Base-by-base conservation (phyloP, 345 rosid species). In the Eucalyptus tenuipes region DNA sequence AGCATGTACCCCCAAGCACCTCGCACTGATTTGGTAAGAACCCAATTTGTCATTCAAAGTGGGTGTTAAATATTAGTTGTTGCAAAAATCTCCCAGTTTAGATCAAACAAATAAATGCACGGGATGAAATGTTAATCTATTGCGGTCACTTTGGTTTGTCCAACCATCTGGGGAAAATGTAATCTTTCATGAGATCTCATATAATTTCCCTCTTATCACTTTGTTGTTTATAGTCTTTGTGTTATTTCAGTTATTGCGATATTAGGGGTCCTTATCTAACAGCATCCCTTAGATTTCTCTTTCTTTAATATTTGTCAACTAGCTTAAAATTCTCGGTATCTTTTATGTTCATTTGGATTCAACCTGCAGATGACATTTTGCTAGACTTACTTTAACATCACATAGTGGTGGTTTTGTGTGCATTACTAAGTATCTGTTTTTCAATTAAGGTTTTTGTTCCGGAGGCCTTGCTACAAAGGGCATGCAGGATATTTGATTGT, bases 381-480 rank as follows among this genome's bases (percentile, higher is more conserved):
- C 18, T 57, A 0, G 52, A 86, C 25, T 50, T 27, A 49, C 87
- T 86, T 4, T 53, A 18, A 50, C 64, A 47, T 86, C 44, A 53
- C 48, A 7, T 13, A 20, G 40, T 37, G 8, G 25, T 12, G 85
- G 27, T 40, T 79, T 80, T 86, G 61, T 15, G 59, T 85, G 11
- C 55, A 88, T 2, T 37, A 33, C 66, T 88, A 13, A 50, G 47
- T 1, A 49, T 80, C 55, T 47, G 64, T 45, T 87, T 87, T 31
- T 5, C 85, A n/a, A 49, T 31, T 88, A 93, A 97, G 99, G 99
- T 97, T 45, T 94, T 96, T 86, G 93, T 98, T 84, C 90, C 98
- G 24, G 86, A 93, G 89, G 90, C 93, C 8, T 85, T 95, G 90
- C 92, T 91, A 85, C 71, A 92, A 55, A 94, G 89, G 90, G 93